These are phyloP conservation scores for Scedosporium minutisporum DNA, from an alignment of 2,329 filamentous ascomycete genomes.

Conservation along the genomic window DNA sequence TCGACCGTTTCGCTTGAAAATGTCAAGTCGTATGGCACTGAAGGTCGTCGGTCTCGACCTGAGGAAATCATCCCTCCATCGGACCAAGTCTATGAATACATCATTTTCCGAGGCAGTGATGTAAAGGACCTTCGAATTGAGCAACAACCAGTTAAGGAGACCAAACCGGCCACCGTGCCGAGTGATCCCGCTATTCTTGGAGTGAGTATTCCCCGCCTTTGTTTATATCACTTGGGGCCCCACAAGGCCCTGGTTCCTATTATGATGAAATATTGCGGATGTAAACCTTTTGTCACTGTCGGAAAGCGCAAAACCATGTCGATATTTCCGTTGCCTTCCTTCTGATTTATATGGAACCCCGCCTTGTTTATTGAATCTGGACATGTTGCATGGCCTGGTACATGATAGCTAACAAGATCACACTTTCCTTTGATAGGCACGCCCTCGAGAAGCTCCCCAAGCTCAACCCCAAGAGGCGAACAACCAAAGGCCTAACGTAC, in stretches of 20 bases:
- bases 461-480: background rate
- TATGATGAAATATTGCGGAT: conserved; percentile 98
- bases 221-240: background rate
- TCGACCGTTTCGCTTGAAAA: conserved; percentile 96
- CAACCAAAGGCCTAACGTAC: background rate
- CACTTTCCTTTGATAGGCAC: conserved; percentile 7
- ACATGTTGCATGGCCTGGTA: background rate
- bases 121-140: conserved; percentile 97
- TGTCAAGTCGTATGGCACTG: conserved; percentile 88
- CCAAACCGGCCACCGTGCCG: conserved; percentile 66
- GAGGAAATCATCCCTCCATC: conserved; percentile 76
- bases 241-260: conserved; percentile 4
- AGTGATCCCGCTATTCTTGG: conserved; percentile 95
- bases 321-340: conserved; percentile 99
- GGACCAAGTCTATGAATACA: conserved; percentile 92
- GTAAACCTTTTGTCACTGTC: conserved; percentile 73
- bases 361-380: conserved; percentile 7
- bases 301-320: conserved; percentile 89
- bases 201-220: conserved; percentile 55
- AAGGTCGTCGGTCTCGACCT: conserved; percentile 71
- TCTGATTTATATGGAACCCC: conserved; percentile 54
- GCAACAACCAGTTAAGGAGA: conserved; percentile 65
- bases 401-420: conserved; percentile 4
- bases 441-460: conserved; percentile 8
- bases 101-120: conserved; percentile 95